These are phyloP conservation scores for Nemania serpens DNA, from an alignment of 2,329 filamentous ascomycete genomes.

Conservation along the genomic window DNA sequence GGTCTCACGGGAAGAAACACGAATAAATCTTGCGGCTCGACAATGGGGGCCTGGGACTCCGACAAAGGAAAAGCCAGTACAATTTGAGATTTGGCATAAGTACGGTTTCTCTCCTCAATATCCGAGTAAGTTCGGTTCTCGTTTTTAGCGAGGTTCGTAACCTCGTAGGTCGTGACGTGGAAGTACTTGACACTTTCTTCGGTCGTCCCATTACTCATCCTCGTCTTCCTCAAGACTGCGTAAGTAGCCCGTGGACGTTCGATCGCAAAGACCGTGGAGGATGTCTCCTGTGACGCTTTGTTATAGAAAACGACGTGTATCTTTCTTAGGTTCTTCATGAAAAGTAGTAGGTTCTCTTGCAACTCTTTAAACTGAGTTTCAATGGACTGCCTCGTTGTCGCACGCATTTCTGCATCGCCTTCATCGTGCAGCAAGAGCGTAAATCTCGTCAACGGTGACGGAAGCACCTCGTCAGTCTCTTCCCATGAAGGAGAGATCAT, in stretches of 20 bases:
- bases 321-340: constrained; percentile 46
- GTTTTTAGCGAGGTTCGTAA: constrained; percentile 39
- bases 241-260: background rate
- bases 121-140: constrained; percentile 44
- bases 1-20: constrained; percentile 52
- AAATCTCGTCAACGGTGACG: constrained; percentile 41
- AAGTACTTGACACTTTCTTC: constrained; percentile 27
- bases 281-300: constrained; percentile 16
- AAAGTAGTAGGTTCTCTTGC: constrained; percentile 47
- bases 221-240: constrained; percentile 9
- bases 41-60: constrained; percentile 38
- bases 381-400: constrained; percentile 28
- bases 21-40: constrained; percentile 49
- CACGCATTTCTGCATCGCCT: constrained; percentile 23
- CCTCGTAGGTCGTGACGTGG: constrained; percentile 40
- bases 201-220: background rate
- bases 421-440: constrained; percentile 45
- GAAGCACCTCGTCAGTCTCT: constrained; percentile 27
- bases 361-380: constrained; percentile 46
- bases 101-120: constrained; percentile 28
- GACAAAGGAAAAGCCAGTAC: constrained; percentile 53
- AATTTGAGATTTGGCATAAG: constrained; percentile 43
- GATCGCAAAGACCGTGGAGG: background rate
- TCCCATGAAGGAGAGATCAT: constrained; percentile 55
- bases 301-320: constrained; percentile 43